phyloP scores from a whole-genome alignment of 192 early-diverging fungal species.

The Dissophora ornata region DNA sequence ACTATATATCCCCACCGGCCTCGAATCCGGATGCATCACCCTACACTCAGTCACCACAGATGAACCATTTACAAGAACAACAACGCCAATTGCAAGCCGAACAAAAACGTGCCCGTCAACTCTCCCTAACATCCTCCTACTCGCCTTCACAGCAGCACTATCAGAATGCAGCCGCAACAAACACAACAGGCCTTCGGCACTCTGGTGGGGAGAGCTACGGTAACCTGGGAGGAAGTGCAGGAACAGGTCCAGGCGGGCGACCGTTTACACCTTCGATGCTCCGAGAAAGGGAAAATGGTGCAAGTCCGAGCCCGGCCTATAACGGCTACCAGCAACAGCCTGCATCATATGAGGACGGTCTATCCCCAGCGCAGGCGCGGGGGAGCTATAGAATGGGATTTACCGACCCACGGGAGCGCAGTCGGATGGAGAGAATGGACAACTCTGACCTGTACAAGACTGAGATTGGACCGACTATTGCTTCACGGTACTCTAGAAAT shows the following conservation, averaged over 20 bases:
- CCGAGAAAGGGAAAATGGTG: slow-evolving; percentile 22
- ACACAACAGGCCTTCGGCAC: slow-evolving; percentile 16
- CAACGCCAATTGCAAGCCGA: slow-evolving; percentile 47
- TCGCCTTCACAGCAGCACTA: slow-evolving; percentile 35
- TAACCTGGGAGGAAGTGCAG: not conserved
- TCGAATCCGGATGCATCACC: slow-evolving; percentile 25
- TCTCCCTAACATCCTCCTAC: slow-evolving; percentile 19
- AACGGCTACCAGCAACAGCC: slow-evolving; percentile 26
- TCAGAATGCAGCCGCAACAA: slow-evolving; percentile 19
- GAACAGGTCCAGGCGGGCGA: not conserved
- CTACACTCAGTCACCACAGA: slow-evolving; percentile 29
- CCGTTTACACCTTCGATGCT: slow-evolving; percentile 35
- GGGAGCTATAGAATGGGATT: slow-evolving; percentile 42
- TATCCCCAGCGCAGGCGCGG: slow-evolving; percentile 17
- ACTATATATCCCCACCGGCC: slow-evolving; percentile 15
- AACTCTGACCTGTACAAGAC: slow-evolving; percentile 40
- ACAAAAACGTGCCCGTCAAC: slow-evolving; percentile 42
- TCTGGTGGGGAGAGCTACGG: slow-evolving; percentile 11
- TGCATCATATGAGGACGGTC: slow-evolving; percentile 25
- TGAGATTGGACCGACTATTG: slow-evolving; percentile 15
- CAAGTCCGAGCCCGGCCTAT: slow-evolving; percentile 34
- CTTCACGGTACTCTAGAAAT: slow-evolving; percentile 20
- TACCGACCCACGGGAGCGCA: slow-evolving; percentile 29
- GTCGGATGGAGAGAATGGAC: slow-evolving; percentile 29
- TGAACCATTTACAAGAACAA: slow-evolving; percentile 47